Conservation (phyloP, 495 filamentous ascomycete species). For the Penicillium crystallinum region DNA sequence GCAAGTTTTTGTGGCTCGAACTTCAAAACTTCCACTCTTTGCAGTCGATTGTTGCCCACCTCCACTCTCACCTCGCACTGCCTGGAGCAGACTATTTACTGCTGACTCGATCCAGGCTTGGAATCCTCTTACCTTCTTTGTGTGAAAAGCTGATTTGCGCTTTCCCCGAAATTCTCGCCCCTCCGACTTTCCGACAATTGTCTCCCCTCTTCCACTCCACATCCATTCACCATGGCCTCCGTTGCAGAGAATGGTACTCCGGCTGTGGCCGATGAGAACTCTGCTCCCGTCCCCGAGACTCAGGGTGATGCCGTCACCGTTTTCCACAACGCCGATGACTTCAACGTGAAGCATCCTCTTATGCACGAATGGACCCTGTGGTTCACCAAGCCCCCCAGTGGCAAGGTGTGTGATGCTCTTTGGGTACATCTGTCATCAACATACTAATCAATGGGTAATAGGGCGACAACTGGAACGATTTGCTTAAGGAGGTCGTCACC, state of each 20-base stretch:
- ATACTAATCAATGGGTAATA: conserved; percentile 30
- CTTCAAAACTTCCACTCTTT: conserved; percentile 33
- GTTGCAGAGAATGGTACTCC: conserved; percentile 39
- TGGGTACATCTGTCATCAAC: conserved; percentile 1
- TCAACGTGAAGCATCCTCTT: conserved; percentile 97
- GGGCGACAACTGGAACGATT: conserved; percentile 98
- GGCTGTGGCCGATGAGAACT: conserved; percentile 40
- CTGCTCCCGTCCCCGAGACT: conserved; percentile 27
- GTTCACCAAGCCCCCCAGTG: conserved; percentile 98
- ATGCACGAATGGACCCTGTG: conserved; percentile 97
- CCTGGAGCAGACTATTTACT: conserved; percentile 39
- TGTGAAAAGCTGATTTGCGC: conserved; percentile 22
- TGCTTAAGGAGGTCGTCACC: conserved; percentile 96
- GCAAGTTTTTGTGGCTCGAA: conserved; percentile 33
- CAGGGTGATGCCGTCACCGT: conserved; percentile 62
- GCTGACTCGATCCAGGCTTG: conserved; percentile 4
- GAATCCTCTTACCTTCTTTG: not conserved
- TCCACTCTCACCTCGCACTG: conserved; percentile 25
- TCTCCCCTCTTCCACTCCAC: conserved; percentile 15
- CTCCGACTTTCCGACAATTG: conserved; percentile 20
- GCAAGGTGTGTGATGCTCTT: conserved; percentile 62
- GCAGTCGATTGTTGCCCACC: conserved; percentile 16
- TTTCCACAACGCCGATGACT: conserved; percentile 95
- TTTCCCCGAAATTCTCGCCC: conserved; percentile 33
- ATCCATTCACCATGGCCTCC: conserved; percentile 34